A percentile compares a stretch with the other conserved stretches of the same genome.
Evolutionary conservation across 1,139 yeast genomes (phyloP).

Genomic region (Hanseniaspora sp.): DNA sequence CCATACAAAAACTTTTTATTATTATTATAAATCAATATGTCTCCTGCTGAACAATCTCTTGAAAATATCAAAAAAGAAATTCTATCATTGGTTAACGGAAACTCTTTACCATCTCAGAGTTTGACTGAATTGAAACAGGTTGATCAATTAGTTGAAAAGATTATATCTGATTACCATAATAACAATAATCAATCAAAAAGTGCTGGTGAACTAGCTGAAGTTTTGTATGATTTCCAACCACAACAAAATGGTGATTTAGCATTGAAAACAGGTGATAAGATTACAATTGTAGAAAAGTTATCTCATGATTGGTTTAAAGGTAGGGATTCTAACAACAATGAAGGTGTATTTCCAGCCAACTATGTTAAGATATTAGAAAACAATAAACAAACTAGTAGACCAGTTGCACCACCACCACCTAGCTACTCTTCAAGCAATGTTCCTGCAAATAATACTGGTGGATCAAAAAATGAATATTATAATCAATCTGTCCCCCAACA

Average conservation of each 20-base stretch:
- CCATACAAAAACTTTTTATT: too few relatives aligned
- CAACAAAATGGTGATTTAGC: constrained; percentile 65
- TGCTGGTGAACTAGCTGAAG: constrained; percentile 43
- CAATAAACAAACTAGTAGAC: constrained; percentile 19
- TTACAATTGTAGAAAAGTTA: constrained; percentile 60
- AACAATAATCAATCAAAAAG: not conserved
- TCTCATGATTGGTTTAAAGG: constrained; percentile 94
- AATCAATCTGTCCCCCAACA: constrained; percentile 22
- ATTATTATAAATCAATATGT: not conserved
- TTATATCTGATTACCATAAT: not conserved
- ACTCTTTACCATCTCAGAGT: constrained; percentile 8
- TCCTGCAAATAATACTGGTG: constrained; percentile 23
- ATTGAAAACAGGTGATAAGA: constrained; percentile 53
- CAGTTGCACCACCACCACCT: constrained; percentile 34
- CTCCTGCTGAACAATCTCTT: constrained; percentile 14
- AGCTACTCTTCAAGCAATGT: constrained; percentile 29
- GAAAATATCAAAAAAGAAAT: constrained; percentile 15
- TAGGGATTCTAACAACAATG: constrained; percentile 37
- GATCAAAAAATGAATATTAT: constrained; percentile 12
- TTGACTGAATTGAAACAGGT: constrained; percentile 13
- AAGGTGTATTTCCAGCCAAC: constrained; percentile 85
- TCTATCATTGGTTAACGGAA: not conserved
- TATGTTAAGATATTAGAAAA: constrained; percentile 48
- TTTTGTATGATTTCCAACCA: constrained; percentile 57
- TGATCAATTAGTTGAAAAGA: constrained; percentile 6